Conservation (phyloP, 805 yeast species). For the Hanseniaspora mollemarum region DNA sequence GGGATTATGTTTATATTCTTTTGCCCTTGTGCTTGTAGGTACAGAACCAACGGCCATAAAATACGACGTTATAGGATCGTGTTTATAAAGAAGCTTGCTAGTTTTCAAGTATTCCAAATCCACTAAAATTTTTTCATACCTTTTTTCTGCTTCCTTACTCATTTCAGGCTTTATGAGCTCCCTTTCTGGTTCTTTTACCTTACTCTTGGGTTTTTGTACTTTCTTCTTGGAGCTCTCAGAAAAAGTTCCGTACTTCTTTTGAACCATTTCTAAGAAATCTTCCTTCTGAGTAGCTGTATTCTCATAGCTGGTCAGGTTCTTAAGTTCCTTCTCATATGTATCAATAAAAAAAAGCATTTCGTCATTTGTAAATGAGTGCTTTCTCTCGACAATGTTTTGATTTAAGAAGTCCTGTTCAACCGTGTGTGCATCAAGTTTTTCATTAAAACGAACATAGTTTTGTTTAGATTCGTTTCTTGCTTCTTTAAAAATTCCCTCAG, state of each 20-base stretch:
- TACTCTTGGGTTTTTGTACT: background rate
- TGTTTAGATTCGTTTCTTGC: background rate
- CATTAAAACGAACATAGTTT: background rate
- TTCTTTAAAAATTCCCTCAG: background rate
- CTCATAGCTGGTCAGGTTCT: background rate
- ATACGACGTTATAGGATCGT: constrained; percentile 4
- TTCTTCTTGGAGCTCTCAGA: background rate
- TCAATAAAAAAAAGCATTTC: constrained; percentile 9
- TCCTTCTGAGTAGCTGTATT: background rate
- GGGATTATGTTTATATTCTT: background rate
- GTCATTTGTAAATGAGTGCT: background rate
- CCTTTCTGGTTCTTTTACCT: background rate
- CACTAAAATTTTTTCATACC: background rate
- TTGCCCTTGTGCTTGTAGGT: background rate
- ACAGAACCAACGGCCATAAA: background rate
- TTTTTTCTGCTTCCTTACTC: constrained; percentile 1
- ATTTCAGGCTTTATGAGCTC: background rate
- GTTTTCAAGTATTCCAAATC: background rate
- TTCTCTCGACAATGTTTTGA: constrained; percentile 3
- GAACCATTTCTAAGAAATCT: background rate
- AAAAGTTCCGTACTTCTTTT: constrained; percentile 3
- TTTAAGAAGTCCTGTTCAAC: constrained; percentile 11
- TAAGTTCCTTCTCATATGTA: background rate
- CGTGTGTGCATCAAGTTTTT: background rate
- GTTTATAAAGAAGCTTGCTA: background rate